A percentile compares a stretch with the other conserved stretches of the same genome.
These are phyloP conservation scores for Rhododendron henanense DNA, from an alignment of 148 eudicot genomes.

Conservation along the genomic window DNA sequence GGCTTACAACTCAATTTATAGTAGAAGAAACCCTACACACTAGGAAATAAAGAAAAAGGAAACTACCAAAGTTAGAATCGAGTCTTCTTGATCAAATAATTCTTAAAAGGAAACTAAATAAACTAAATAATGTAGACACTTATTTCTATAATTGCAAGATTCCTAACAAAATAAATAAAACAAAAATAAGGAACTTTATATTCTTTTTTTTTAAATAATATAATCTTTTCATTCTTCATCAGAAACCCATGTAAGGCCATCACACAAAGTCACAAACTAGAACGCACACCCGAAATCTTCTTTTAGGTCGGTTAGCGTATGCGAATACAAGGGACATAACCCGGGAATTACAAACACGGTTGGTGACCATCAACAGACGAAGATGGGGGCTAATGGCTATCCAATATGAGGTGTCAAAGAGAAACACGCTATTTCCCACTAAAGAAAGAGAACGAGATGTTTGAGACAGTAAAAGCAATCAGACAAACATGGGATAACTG, in stretches of 20 bases:
- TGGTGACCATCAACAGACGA: neutral
- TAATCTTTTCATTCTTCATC: no score
- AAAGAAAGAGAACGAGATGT: neutral
- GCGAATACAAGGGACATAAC: neutral
- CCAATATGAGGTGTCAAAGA: neutral
- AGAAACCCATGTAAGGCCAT: neutral
- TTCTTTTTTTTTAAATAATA: no score
- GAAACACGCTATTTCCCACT: neutral
- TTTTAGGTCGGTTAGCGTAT: neutral
- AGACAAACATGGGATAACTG: neutral
- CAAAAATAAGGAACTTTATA: no score
- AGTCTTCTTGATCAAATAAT: no score
- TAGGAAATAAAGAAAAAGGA: no score
- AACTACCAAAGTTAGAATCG: no score
- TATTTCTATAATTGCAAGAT: no score
- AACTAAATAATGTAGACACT: no score
- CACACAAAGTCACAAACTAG: neutral
- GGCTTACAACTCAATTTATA: no score
- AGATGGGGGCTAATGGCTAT: neutral
- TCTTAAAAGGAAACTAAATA: no score
- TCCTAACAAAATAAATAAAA: no score
- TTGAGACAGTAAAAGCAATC: neutral
- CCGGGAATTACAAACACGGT: neutral
- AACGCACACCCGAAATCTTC: neutral
- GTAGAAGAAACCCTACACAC: no score